A percentile compares a stretch with the other conserved stretches of the same genome.
Evolutionary conservation across 2,329 filamentous ascomycete genomes (phyloP).

Genomic region (Trichoderma hamatum): DNA sequence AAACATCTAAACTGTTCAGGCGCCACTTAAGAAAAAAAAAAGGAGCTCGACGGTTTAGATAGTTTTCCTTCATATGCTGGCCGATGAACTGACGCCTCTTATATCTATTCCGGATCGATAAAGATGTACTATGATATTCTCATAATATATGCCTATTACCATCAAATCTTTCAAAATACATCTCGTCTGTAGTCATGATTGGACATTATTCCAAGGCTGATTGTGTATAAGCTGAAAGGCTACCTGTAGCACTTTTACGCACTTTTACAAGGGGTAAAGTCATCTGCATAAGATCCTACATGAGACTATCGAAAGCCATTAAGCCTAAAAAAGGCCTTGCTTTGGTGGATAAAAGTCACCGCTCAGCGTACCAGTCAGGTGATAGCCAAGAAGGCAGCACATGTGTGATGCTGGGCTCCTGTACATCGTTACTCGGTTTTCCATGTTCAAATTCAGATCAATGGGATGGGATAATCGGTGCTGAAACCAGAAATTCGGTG

Average conservation of each 20-base stretch:
- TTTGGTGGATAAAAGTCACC: background rate
- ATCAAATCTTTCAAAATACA: background rate
- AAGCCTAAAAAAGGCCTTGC: background rate
- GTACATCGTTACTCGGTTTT: background rate
- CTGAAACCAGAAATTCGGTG: background rate
- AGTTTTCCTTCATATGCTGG: background rate
- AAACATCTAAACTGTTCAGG: background rate
- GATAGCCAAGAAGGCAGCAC: background rate
- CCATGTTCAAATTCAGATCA: background rate
- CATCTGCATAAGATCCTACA: constrained; percentile 4
- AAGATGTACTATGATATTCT: background rate
- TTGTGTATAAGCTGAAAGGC: background rate
- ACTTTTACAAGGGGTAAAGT: background rate
- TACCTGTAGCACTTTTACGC: background rate
- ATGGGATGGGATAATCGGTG: background rate
- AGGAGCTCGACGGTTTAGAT: background rate
- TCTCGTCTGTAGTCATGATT: background rate
- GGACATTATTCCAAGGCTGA: background rate
- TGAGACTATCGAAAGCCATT: constrained; percentile 7
- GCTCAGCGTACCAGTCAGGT: background rate
- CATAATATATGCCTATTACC: no score
- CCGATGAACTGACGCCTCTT: background rate
- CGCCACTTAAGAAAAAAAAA: background rate
- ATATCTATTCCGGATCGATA: background rate
- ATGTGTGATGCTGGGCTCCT: background rate